phyloP scores from a whole-genome alignment of 768 basidiomycete species.

The Naganishia kalamii region DNA sequence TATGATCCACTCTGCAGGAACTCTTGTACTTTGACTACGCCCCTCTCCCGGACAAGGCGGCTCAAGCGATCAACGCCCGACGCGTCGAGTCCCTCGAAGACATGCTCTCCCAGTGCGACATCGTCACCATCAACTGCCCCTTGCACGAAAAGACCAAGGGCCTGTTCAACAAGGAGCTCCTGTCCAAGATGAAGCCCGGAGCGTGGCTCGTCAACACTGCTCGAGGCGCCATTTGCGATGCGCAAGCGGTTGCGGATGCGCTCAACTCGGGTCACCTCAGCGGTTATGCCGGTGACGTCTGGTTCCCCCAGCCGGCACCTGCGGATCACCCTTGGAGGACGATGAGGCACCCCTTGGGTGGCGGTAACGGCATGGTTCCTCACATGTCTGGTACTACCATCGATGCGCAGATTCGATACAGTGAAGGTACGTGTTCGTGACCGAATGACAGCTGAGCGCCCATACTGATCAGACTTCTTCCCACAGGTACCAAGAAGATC shows the following conservation, averaged over 20 bases:
- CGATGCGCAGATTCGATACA: slow-evolving; percentile 83
- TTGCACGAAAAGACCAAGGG: slow-evolving; percentile 51
- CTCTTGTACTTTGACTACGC: slow-evolving; percentile 84
- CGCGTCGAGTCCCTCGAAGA: slow-evolving; percentile 74
- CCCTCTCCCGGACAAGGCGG: slow-evolving; percentile 60
- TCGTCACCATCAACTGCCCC: slow-evolving; percentile 39
- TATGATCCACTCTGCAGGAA: slow-evolving; percentile 48
- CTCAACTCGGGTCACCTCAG: slow-evolving; percentile 67
- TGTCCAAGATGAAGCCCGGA: slow-evolving; percentile 84
- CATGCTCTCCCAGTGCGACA: slow-evolving; percentile 47
- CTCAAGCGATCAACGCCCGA: slow-evolving; percentile 53
- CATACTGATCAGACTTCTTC: neutral
- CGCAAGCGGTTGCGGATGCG: slow-evolving; percentile 69
- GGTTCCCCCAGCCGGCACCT: slow-evolving; percentile 58
- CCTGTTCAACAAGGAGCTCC: slow-evolving; percentile 71
- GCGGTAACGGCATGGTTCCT: slow-evolving; percentile 78
- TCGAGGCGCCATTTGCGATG: slow-evolving; percentile 83
- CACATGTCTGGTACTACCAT: slow-evolving; percentile 74
- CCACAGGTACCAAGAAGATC: slow-evolving; percentile 38
- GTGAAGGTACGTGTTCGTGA: slow-evolving; percentile 50
- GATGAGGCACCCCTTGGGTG: slow-evolving; percentile 70
- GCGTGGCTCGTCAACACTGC: slow-evolving; percentile 91
- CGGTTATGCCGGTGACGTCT: slow-evolving; percentile 49
- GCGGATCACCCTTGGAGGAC: slow-evolving; percentile 79
- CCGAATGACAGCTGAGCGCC: slow-evolving; percentile 61